phyloP scores from a whole-genome alignment of 768 basidiomycete genomes.

The Auricularia auricula-judae region DNA sequence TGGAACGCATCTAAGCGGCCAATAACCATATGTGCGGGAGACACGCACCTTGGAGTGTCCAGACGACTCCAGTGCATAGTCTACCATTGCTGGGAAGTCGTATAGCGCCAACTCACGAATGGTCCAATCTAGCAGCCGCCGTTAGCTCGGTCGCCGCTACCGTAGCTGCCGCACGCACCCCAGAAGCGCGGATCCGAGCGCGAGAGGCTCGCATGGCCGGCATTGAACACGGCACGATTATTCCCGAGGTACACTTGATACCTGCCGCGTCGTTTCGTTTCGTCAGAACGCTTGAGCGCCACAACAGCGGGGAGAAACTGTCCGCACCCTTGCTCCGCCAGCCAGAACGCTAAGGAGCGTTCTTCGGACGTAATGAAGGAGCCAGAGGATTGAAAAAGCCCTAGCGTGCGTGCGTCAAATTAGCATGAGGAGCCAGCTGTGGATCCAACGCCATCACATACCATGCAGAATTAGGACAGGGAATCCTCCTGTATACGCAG shows the following conservation, averaged over 20 bases:
- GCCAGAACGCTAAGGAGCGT: constrained; percentile 37
- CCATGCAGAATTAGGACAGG: constrained; percentile 35
- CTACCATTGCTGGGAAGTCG: constrained; percentile 36
- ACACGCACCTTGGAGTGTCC: constrained; percentile 29
- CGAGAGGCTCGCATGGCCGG: constrained; percentile 30
- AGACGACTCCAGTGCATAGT: constrained; percentile 31
- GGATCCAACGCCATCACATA: neutral
- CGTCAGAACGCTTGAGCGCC: neutral
- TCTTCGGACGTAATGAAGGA: constrained; percentile 39
- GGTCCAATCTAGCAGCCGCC: constrained; percentile 28
- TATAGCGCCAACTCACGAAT: constrained; percentile 37
- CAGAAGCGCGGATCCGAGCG: constrained; percentile 35
- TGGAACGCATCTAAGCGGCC: constrained; percentile 6
- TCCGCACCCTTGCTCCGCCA: constrained; percentile 27
- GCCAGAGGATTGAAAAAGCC: constrained; percentile 36
- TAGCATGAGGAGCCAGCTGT: neutral
- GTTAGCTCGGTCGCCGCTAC: neutral
- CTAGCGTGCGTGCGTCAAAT: neutral
- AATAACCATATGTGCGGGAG: no score
- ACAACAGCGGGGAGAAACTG: neutral
- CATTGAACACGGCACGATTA: constrained; percentile 34
- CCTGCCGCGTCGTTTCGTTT: constrained; percentile 11
- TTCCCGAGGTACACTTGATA: constrained; percentile 34
- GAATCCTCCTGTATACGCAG: constrained; percentile 16
- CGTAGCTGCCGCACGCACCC: constrained; percentile 19